phyloP scores from a whole-genome alignment of 73 alveolate genomes.

The Effrenium voratum region DNA sequence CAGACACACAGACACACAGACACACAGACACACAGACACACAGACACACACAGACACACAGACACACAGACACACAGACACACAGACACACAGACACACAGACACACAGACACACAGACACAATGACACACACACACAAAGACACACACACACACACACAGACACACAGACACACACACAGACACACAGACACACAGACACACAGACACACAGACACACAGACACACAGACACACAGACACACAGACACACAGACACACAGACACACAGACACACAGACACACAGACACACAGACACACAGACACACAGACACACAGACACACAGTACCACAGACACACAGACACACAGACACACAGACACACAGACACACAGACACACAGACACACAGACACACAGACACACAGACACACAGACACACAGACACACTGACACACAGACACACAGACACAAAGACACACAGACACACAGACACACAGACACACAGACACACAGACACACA shows the following conservation, averaged over 20 bases:
- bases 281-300: conserved; percentile 11
- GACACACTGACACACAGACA: not conserved
- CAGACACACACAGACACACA: not conserved
- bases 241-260: conserved; percentile 24
- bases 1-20: conserved; percentile 60
- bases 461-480: conserved; percentile 39
- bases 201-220: conserved; percentile 39
- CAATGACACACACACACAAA: conserved; percentile 7
- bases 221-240: conserved; percentile 34
- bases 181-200: conserved; percentile 39
- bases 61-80: not conserved
- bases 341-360: conserved; percentile 18
- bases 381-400: conserved; percentile 24
- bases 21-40: conserved; percentile 29
- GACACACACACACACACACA: conserved; percentile 22
- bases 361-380: conserved; percentile 29
- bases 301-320: conserved; percentile 34
- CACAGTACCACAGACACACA: conserved; percentile 5
- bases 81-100: conserved; percentile 9
- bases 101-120: conserved; percentile 8
- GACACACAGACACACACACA: conserved; percentile 15
- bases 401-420: conserved; percentile 19
- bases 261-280: conserved; percentile 20
- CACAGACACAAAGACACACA: conserved; percentile 15
- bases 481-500: conserved; percentile 39